Evolutionary conservation across 805 yeast species (phyloP), one percentile per base, ranked within the genome.

Genomic region (Candida mattraensis): DNA sequence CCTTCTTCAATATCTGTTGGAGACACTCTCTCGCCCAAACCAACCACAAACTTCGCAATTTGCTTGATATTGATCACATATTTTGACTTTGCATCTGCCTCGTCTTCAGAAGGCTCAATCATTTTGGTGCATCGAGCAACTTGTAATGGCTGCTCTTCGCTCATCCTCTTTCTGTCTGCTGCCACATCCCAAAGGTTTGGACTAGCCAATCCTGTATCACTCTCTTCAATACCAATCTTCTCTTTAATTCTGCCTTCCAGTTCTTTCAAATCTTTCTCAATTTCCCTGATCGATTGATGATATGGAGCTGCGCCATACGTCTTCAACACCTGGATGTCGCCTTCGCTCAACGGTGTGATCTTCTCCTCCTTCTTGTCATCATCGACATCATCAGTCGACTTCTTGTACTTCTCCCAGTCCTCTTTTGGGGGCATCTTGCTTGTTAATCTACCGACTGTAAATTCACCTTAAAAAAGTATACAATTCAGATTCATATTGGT

Each of bases 1-100:
- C 99, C 98, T 64, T 94, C 99, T 66, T 93, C 99, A 39, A 93
- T 89, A 72, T 93, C 99, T 0, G 99, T 93, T 22, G 99, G 99
- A 10, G 96, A 85, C 9, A 93, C 97, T 47, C 95, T 79, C 61
- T 94, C 97, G 30, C 98, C 99, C 42, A 93, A 70, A 4, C 91
- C 94, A 30, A 93, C 99, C 28, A 93, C 97, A 58, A 93, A 93
- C 63, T 93, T 93, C 45, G 99, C 99, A 51, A 93, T 91, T 63
- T 94, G 99, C 65, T 94, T 93, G 60, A 93, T 82, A 64, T 93
- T 94, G 58, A 93, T 93, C 42, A 94, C 95, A 62, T 93, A 94
- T 61, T 91, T 87, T 21, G 91, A 71, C 60, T 86, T 88, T 55
- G 83, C 91, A 45, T 88, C 95, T 23, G 51, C 57, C n/a, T 42